Base-by-base conservation (phyloP, 441 rosid species). In the Lepidium campestre region DNA sequence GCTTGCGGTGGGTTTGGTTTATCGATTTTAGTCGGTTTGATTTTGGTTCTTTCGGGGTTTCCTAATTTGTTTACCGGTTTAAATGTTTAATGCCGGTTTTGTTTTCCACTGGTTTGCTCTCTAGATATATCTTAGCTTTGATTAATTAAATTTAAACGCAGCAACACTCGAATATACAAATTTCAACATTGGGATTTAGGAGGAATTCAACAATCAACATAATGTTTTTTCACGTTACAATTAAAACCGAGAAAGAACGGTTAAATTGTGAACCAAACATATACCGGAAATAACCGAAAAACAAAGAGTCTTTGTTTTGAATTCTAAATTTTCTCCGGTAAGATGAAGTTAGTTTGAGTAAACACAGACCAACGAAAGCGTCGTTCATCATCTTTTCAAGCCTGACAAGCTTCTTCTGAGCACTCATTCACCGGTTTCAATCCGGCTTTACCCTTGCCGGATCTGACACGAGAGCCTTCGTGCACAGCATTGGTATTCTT, bases 371-470 rank as follows among this genome's bases (percentile, higher is more conserved):
- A 60, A 68, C 57, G 53, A 37, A 7, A 54, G 61, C 76, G 40
- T 65, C 70, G 31, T 57, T 32, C 63, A 54, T 36, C 52, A 53
- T 48, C 70, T 27, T 66, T 46, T 73, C 72, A 73, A 73, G 45
- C 63, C 48, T 73, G 68, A 25, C 35, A 72, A 76, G 56, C 78
- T 57, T 80, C 61, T 70, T 76, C 80, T n/a, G 69, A 25, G 6
- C 65, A 57, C 41, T 64, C 81, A 2, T 57, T 65, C 9, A 71
- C 86, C 62, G 68, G 74, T 57, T 79, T 80, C 35, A 72, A 9
- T 66, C 73, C 83, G 23, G 65, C 67, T 68, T 73, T 86, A 44
- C 66, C 72, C 71, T 81, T 80, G 40, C 57, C 73, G 6, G 60
- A 56, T 49, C 55, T 41, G n/a, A 12, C 42, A 31, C 85, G 78